Evolutionary conservation across 495 filamentous ascomycete genomes (phyloP), one percentile per base, ranked within the genome.

Genomic region (Hypoxylon rickii): DNA sequence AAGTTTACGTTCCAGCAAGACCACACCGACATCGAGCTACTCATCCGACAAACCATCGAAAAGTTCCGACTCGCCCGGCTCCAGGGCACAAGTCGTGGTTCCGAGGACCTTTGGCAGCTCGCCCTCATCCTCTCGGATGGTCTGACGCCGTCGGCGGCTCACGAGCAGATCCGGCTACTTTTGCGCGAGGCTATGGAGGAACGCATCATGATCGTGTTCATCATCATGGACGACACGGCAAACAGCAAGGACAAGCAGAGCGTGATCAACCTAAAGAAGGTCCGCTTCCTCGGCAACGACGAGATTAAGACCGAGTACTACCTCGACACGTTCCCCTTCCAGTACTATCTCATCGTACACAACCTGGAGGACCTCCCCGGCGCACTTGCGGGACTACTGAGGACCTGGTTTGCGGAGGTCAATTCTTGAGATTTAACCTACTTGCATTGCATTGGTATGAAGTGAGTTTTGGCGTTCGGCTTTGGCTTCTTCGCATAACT

Each of bases 341-440:
- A 84, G 65, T 97, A 96, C 73, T 99, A 96, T 66, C 72, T 97
- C 36, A 89, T 99, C 64, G 93, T 97, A 48, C 85, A 90, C 49
- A 86, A 97, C 76, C 86, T 97, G 36, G 85, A 84, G 61, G 92
- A 97, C 72, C 76, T 99, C 56, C 95, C 95, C 17, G 85, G 86
- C 16, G 89, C 96, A 45, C 70, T 97, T 73, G 90, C 91, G 16
- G 87, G 84, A 55, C 83, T 96, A 54, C 79, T 99, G 74, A 89
- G 92, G 71, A 92, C 92, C 61, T 97, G 95, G 94, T 95, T 99
- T 82, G 84, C 85, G 1, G 95, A 99, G 79, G 90, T 97, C 53
- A 78, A 72, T 55, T 67, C 68, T 40, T 78, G 51, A 61, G 8
- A 12, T 16, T 37, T 13, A 34, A 24, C 36, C 6, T 24, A n/a